A percentile compares a stretch with the other conserved stretches of the same genome.
Conservation (phyloP, 345 rosid species). For the Camelina laxa region DNA sequence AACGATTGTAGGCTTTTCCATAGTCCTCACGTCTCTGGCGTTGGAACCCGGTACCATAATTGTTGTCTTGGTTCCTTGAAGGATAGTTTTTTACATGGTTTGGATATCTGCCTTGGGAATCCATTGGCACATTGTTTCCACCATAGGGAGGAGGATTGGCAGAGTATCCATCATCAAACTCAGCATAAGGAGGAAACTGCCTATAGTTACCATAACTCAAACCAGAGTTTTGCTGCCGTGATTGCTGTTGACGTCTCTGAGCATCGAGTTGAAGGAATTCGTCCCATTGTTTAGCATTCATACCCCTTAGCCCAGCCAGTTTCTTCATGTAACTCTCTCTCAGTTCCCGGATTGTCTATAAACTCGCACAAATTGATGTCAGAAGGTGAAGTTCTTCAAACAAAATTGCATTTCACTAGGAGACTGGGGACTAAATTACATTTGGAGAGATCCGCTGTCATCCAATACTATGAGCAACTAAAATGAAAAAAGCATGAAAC, state of each 20-base stretch:
- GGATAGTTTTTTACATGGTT: constrained; percentile 69
- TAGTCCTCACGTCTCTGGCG: constrained; percentile 81
- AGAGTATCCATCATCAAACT: constrained; percentile 59
- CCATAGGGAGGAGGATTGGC: constrained; percentile 60
- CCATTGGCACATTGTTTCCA: constrained; percentile 58
- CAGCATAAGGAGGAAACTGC: constrained; percentile 67
- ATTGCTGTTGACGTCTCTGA: constrained; percentile 78
- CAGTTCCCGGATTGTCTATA: constrained; percentile 86
- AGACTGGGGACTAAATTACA: constrained; percentile 10
- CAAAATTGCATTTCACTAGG: constrained; percentile 20
- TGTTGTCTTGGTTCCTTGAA: constrained; percentile 72
- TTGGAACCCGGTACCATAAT: constrained; percentile 58
- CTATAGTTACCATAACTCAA: constrained; percentile 68
- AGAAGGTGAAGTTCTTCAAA: constrained; percentile 47
- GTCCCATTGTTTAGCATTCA: constrained; percentile 79
- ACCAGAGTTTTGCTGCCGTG: constrained; percentile 58
- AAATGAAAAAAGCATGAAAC: not conserved
- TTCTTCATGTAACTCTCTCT: constrained; percentile 86
- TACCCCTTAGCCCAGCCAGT: constrained; percentile 61
- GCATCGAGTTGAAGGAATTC: constrained; percentile 85
- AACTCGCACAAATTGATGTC: constrained; percentile 49
- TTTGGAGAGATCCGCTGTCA: constrained; percentile 19
- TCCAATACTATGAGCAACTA: constrained; percentile 23
- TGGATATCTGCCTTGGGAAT: constrained; percentile 68
- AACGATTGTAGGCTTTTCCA: constrained; percentile 81